Percentiles rank a stretch among this genome's conserved stretches.
Conservation (phyloP, 2,329 filamentous ascomycete genomes). For the Ceratocystis lukuohia region DNA sequence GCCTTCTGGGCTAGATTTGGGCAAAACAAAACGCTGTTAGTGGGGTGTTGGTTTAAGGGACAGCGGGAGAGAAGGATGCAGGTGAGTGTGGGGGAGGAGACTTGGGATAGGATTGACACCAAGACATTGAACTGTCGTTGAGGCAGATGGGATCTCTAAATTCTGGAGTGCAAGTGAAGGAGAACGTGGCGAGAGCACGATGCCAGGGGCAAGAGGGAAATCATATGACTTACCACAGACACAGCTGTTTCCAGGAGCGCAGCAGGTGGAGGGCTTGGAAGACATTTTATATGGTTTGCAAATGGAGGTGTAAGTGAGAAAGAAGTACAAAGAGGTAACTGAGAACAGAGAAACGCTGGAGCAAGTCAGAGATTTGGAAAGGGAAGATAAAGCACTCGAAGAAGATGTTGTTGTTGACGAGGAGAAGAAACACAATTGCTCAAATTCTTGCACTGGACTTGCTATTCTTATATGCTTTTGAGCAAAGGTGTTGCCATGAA, state of each 20-base stretch:
- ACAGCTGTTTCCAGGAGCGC: slow-evolving; percentile 40
- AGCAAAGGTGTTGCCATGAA: slow-evolving; percentile 3
- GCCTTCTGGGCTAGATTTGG: slow-evolving; percentile 42
- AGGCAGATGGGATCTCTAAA: neutral
- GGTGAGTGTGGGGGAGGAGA: neutral
- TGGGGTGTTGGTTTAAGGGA: neutral
- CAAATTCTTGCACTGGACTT: neutral
- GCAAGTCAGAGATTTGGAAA: neutral
- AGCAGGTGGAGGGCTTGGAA: slow-evolving; percentile 36
- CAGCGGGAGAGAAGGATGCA: slow-evolving; percentile 10
- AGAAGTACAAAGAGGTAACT: neutral
- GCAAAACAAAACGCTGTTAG: slow-evolving; percentile 14
- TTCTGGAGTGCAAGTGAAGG: neutral
- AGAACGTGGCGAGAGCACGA: too few relatives aligned
- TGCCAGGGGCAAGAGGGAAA: slow-evolving; percentile 1
- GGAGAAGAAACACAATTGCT: slow-evolving; percentile 3
- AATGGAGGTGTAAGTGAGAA: neutral
- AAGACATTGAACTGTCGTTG: neutral
- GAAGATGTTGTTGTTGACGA: neutral
- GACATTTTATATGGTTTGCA: slow-evolving; percentile 9
- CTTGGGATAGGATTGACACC: slow-evolving; percentile 5
- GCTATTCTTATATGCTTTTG: slow-evolving; percentile 16
- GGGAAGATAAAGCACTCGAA: neutral
- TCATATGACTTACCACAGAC: slow-evolving; percentile 39
- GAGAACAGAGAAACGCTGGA: too few relatives aligned